Base-by-base conservation (phyloP, 2,329 filamentous ascomycete genomes). In the Arthrobotrys megalospora region DNA sequence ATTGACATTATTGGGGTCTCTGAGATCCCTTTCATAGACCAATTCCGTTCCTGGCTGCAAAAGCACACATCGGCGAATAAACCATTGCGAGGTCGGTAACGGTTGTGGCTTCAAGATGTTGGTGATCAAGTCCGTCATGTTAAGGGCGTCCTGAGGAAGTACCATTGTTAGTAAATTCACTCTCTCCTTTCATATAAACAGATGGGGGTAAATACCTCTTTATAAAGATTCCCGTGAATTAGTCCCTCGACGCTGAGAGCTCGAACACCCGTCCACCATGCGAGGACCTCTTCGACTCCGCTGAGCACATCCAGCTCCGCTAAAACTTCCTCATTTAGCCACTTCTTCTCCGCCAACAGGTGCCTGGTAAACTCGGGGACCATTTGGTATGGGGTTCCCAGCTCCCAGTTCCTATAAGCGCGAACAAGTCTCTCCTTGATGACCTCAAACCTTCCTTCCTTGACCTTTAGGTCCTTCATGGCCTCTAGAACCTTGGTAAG, bases 191-290 rank as follows among this genome's bases (percentile, higher is more conserved):
- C 24, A 28, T 5, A 2, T 10, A 24, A 21, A 10, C 1, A 5
- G 1, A 11, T 11, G 14, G 7, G 2, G n/a, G 14, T n/a, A 38
- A 16, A 11, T 68, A 82, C 81, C 80, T 97, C 93, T 85, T 94
- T 96, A 14, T 97, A 94, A 69, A 99, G 84, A 84, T 99, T 99
- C 65, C 96, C 96, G 82, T 97, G 94, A 0, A 91, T 92, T 71
- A 97, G 89, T 1, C 94, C 88, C 84, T 99, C 96, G 80, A 97
- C 91, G 82, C 97, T 92, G 80, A 95, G 88, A 83, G 98, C 94
- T 11, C 90, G 88, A 48, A 98, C 87, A 55, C 97, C 86, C 81
- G 96, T 75, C 76, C 76, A 79, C 76, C 75, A 79, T 3, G 32
- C 63, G 1, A 73, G 48, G 45, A 97, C 89, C 76, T 93, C 91